phyloP scores from a whole-genome alignment of 2,329 filamentous ascomycete genomes.

The Sarocladium kiliense region DNA sequence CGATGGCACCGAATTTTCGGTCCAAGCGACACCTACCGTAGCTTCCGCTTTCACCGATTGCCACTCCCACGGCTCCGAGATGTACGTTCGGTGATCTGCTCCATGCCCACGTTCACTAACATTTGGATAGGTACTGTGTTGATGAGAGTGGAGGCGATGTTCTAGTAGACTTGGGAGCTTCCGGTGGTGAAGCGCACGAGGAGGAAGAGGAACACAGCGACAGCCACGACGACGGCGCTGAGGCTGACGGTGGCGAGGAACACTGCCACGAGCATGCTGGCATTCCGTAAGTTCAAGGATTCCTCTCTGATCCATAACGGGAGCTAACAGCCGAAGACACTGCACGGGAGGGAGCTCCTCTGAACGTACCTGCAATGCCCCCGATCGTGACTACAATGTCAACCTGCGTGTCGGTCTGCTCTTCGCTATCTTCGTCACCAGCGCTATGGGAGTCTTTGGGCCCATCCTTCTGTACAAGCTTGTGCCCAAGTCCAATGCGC shows the following conservation, averaged over 20 bases:
- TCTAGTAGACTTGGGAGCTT: conserved; percentile 38
- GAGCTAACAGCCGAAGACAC: conserved; percentile 33
- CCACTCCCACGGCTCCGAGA: conserved; percentile 53
- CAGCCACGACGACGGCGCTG: conserved; percentile 17
- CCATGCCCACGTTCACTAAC: not conserved
- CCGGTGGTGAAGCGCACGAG: conserved; percentile 16
- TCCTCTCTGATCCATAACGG: not conserved
- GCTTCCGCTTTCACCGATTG: conserved; percentile 60
- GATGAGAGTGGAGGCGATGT: conserved; percentile 55
- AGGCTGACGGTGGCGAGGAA: conserved; percentile 22
- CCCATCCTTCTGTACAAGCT: conserved; percentile 60
- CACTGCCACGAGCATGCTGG: conserved; percentile 72
- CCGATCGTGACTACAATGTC: conserved; percentile 57
- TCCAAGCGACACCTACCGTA: conserved; percentile 44
- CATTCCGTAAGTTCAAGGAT: conserved; percentile 53
- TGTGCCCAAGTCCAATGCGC: conserved; percentile 38
- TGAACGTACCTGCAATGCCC: conserved; percentile 38
- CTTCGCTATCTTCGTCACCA: conserved; percentile 66
- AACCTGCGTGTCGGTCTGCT: conserved; percentile 64
- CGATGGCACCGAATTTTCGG: conserved; percentile 35
- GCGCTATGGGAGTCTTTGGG: conserved; percentile 61
- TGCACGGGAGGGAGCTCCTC: conserved; percentile 48
- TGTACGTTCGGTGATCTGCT: conserved; percentile 34
- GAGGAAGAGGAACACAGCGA: conserved; percentile 15
- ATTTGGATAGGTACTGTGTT: conserved; percentile 53